Conservation (phyloP, 1,284 basidiomycete genomes). For the Pascua sp. region DNA sequence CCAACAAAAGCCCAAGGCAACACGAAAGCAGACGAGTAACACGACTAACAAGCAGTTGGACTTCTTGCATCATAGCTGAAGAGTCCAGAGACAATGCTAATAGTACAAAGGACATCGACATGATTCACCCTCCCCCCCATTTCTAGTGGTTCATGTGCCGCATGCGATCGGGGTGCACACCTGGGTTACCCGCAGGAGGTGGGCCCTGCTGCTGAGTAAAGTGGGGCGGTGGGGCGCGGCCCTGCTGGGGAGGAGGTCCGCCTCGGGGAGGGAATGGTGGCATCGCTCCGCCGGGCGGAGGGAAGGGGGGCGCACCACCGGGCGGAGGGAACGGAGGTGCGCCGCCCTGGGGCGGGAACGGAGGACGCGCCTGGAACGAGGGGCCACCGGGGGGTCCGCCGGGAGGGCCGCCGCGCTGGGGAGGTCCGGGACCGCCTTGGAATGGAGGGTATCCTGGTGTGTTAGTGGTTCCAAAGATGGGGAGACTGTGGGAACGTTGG, state of each 20-base stretch:
- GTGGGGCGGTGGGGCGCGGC: constrained; percentile 37
- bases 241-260: constrained; percentile 19
- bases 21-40: no score
- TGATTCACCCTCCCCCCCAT: no score
- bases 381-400: no score
- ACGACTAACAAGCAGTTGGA: no score
- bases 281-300: constrained; percentile 17
- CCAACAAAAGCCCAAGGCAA: no score
- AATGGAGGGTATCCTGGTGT: constrained; percentile 10
- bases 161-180: constrained; percentile 80
- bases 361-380: constrained; percentile 61
- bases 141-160: constrained; percentile 64
- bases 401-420: constrained; percentile 34
- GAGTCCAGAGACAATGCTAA: no score
- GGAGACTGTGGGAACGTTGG: background rate
- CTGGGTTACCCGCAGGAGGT: constrained; percentile 39
- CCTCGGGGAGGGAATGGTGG: constrained; percentile 47
- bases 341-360: constrained; percentile 58
- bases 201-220: constrained; percentile 23
- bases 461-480: background rate
- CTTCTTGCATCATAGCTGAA: no score
- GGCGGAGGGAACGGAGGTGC: constrained; percentile 61
- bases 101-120: no score
- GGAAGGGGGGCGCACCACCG: constrained; percentile 20
- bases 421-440: constrained; percentile 29